These are phyloP conservation scores for Sideroxylon spinosum DNA, from an alignment of 179 eudicot genomes.

Conservation along the genomic window DNA sequence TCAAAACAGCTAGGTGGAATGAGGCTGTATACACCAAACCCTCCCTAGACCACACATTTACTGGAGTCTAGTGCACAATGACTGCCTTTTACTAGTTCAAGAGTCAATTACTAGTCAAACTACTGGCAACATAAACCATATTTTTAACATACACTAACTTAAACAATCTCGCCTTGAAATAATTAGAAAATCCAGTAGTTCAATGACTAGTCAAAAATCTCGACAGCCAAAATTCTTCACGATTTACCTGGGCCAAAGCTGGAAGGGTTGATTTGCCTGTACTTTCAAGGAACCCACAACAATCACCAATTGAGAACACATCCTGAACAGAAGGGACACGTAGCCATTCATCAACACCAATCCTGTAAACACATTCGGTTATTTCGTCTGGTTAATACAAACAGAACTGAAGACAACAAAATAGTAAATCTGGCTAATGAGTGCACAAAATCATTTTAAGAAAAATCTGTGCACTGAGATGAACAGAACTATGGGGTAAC, in stretches of 20 bases:
- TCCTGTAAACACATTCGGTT: constrained; percentile 36
- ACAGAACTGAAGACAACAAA: not conserved
- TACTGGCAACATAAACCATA: too few relatives aligned
- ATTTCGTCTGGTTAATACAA: not conserved
- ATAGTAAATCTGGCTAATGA: not conserved
- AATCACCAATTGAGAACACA: constrained; percentile 86
- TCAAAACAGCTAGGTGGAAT: too few relatives aligned
- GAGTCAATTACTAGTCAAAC: too few relatives aligned
- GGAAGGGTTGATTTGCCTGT: constrained; percentile 89
- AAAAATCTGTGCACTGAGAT: not conserved
- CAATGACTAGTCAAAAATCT: not conserved
- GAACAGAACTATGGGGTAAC: too few relatives aligned
- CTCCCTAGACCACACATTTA: too few relatives aligned
- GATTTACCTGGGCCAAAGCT: constrained; percentile 87
- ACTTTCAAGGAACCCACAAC: constrained; percentile 89
- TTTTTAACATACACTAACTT: too few relatives aligned
- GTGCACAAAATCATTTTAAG: not conserved
- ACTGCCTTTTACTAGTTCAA: too few relatives aligned
- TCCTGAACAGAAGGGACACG: constrained; percentile 78
- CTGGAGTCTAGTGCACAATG: too few relatives aligned
- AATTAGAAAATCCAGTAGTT: too few relatives aligned
- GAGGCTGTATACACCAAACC: too few relatives aligned
- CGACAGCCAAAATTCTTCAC: not conserved
- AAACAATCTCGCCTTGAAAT: too few relatives aligned
- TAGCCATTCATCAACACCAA: constrained; percentile 92